phyloP scores from a whole-genome alignment of 352 stramenopile species.

The Phytopythium litorale region DNA sequence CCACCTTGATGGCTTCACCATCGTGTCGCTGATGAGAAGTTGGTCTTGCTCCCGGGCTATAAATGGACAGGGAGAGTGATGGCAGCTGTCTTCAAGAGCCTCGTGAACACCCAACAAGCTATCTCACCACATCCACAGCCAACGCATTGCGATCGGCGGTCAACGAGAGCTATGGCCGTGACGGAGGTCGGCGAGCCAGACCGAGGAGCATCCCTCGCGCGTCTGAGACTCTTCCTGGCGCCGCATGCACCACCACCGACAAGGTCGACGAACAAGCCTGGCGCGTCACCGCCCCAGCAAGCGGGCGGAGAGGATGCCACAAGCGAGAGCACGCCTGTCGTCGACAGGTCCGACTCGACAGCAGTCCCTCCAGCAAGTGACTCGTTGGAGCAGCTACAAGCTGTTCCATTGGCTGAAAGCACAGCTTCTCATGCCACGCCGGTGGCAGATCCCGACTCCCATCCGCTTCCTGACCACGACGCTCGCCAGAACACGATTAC shows the following conservation, averaged over 20 bases:
- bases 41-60: not conserved
- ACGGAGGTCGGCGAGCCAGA: slow-evolving; percentile 18
- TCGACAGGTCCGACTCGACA: not conserved
- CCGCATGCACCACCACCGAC: slow-evolving; percentile 23
- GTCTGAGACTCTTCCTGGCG: slow-evolving; percentile 32
- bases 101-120: not conserved
- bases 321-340: not conserved
- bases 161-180: not conserved
- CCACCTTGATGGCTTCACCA: not conserved
- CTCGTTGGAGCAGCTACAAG: not conserved
- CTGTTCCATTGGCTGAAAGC: not conserved
- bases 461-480: slow-evolving; percentile 12
- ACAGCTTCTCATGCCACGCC: not conserved
- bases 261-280: not conserved
- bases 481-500: slow-evolving; percentile 20
- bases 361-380: not conserved
- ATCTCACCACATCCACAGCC: not conserved
- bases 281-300: not conserved
- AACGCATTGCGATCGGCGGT: not conserved
- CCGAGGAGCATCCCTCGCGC: slow-evolving; percentile 23
- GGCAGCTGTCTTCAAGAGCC: not conserved
- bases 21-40: too few relatives aligned
- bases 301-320: too few relatives aligned
- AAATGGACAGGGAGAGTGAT: not conserved
- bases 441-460: not conserved